phyloP scores from a whole-genome alignment of 345 rosid species.

The Gossypium raimondii region DNA sequence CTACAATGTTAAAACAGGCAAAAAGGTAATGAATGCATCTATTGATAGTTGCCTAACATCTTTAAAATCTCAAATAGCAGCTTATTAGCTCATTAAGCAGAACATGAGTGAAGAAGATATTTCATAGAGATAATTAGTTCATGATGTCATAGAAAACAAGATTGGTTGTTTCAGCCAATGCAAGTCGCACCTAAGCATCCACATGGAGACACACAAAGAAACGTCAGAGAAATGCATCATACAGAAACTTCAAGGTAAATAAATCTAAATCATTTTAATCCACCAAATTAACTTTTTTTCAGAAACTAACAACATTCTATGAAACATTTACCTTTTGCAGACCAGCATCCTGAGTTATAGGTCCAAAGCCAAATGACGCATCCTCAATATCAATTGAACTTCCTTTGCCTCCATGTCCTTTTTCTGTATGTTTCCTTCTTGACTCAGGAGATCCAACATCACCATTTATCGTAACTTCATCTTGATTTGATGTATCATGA shows the following conservation, averaged over 20 bases:
- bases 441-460: constrained; percentile 46
- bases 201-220: constrained; percentile 2
- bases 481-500: constrained; percentile 38
- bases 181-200: not conserved
- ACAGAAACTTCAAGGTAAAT: not conserved
- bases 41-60: not conserved
- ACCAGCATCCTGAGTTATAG: constrained; percentile 48
- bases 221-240: not conserved
- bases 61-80: not conserved
- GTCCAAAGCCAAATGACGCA: constrained; percentile 49
- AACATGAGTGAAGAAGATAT: not conserved
- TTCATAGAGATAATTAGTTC: not conserved
- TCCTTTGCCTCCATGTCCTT: constrained; percentile 50
- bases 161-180: not conserved
- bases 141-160: not conserved
- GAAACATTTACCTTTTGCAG: constrained; percentile 56
- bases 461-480: constrained; percentile 42
- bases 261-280: not conserved
- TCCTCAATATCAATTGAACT: constrained; percentile 38
- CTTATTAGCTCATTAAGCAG: not conserved
- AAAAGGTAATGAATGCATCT: not conserved
- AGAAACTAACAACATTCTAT: not conserved
- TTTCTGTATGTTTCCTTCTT: constrained; percentile 33
- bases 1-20: not conserved
- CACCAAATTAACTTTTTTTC: not conserved